Base-by-base conservation (phyloP, 2,329 filamentous ascomycete genomes). In the Aspergillus floridensis region DNA sequence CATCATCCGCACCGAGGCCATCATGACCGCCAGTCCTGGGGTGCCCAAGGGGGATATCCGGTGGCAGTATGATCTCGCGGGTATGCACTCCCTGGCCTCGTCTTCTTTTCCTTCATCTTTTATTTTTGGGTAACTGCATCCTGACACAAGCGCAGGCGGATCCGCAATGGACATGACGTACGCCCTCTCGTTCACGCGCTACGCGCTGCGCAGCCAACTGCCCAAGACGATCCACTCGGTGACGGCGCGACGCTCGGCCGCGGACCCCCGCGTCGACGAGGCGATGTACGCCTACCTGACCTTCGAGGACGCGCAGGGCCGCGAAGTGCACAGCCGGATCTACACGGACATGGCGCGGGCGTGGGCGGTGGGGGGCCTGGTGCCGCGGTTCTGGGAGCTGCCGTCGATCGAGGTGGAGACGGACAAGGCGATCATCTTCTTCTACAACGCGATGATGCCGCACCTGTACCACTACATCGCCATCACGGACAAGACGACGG, bases 11-110 rank as follows among this genome's bases (percentile, higher is more conserved):
- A 1, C 77, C 76, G 0, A 66, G 58, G 16, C 32, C 5, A 21
- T 54, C 14, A 46, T 52, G 49, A 52, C 49, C 8, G 48, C 49
- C 12, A 26, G 21, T 8, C 52, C 52, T 65, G 68, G 54, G 3
- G 70, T 2, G 68, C 78, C 41, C 4, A 65, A 73, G 19, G 74
- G 78, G 49, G 72, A 81, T 62, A 80, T 82, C 58, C 71, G 76
- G 5, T 82, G 75, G 64, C 64, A 72, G n/a, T 81, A 77, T 53
- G 68, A 71, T 2, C 70, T 82, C 0, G 71, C 73, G 7, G 79
- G 78, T 44, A 7, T 7, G 38, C 6, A 7, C 38, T 19, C 38
- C 3, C 32, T 35, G 26, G 0, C 32, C 32, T 12, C 12, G 2
- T 19, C 4, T 19, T 19, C 19, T 4, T 7, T 3, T 5, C 22